Percentiles rank a stretch among this genome's conserved stretches.
These are phyloP conservation scores for Trichoderma guizhouense DNA, from an alignment of 2,329 filamentous ascomycete genomes.

Conservation along the genomic window DNA sequence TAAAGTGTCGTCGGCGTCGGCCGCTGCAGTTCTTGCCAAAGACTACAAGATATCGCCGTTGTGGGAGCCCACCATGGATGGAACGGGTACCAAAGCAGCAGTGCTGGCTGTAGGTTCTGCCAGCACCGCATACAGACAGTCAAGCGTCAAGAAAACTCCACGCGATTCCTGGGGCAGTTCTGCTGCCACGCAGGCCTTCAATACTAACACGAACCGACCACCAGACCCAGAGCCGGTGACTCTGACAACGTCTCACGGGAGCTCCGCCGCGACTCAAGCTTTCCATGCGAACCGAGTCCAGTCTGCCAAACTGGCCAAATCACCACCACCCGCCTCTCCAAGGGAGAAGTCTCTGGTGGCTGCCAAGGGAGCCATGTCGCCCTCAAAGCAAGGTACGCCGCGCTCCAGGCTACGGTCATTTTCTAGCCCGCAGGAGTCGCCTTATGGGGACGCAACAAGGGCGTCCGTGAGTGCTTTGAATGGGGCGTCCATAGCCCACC, in stretches of 20 bases:
- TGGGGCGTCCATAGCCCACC: slow-evolving; percentile 67
- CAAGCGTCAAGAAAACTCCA: slow-evolving; percentile 20
- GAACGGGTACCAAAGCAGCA: slow-evolving; percentile 71
- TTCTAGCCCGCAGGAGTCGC: slow-evolving; percentile 11
- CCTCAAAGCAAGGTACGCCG: slow-evolving; percentile 57
- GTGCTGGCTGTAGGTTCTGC: slow-evolving; percentile 54
- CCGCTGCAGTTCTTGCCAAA: slow-evolving; percentile 43
- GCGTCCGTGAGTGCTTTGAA: slow-evolving; percentile 66
- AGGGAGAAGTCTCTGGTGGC: slow-evolving; percentile 67
- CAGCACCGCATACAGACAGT: slow-evolving; percentile 30
- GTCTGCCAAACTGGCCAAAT: slow-evolving; percentile 26
- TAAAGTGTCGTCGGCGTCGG: slow-evolving; percentile 49
- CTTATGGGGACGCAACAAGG: slow-evolving; percentile 36
- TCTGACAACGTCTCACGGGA: slow-evolving; percentile 24
- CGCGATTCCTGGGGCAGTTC: slow-evolving; percentile 57
- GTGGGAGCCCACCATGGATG: slow-evolving; percentile 62
- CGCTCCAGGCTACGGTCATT: slow-evolving; percentile 53
- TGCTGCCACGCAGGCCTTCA: slow-evolving; percentile 66
- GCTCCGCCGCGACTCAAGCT: slow-evolving; percentile 36
- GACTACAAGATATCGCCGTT: slow-evolving; percentile 45
- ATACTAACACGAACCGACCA: slow-evolving; percentile 27
- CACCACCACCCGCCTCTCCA: slow-evolving; percentile 37
- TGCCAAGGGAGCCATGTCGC: slow-evolving; percentile 72
- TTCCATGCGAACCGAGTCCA: slow-evolving; percentile 35
- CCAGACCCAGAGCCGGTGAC: slow-evolving; percentile 20